Evolutionary conservation across 2,329 filamentous ascomycete species (phyloP).

Genomic region (Colletotrichum phormii): DNA sequence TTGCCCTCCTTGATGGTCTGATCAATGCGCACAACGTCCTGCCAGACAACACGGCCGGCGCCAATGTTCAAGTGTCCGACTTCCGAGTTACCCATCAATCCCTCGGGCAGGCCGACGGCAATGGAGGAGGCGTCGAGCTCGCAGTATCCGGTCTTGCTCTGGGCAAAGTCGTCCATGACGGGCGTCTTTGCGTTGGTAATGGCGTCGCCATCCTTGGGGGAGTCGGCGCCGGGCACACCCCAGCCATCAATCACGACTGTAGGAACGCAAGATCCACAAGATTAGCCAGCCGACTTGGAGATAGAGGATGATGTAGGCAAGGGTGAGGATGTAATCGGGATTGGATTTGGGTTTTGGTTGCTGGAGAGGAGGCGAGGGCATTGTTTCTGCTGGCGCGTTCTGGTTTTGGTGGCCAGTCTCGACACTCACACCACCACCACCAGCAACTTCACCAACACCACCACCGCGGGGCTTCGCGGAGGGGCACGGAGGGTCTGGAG

Average conservation of each 20-base stretch:
- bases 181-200: constrained; percentile 94
- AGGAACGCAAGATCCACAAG: constrained; percentile 61
- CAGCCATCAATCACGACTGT: constrained; percentile 99
- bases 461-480: constrained; percentile 32
- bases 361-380: constrained; percentile 34
- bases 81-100: constrained; percentile 98
- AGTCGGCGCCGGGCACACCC: constrained; percentile 86
- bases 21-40: constrained; percentile 97
- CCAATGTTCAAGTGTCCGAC: constrained; percentile 99
- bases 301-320: constrained; percentile 63
- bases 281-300: constrained; percentile 71
- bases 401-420: constrained; percentile 17
- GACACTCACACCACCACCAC: constrained; percentile 11
- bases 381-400: neutral
- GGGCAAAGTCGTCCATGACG: constrained; percentile 91
- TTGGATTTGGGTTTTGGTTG: constrained; percentile 28
- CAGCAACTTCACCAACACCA: neutral
- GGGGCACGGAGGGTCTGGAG: constrained; percentile 43
- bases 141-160: constrained; percentile 85
- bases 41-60: constrained; percentile 97
- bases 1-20: constrained; percentile 88
- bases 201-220: constrained; percentile 90
- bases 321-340: constrained; percentile 39
- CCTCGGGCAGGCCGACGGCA: constrained; percentile 94
- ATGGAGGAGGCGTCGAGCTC: constrained; percentile 96